Evolutionary conservation across 495 filamentous ascomycete species (phyloP), one percentile per base, ranked within the genome.

Genomic region (Xylaria palmicola): DNA sequence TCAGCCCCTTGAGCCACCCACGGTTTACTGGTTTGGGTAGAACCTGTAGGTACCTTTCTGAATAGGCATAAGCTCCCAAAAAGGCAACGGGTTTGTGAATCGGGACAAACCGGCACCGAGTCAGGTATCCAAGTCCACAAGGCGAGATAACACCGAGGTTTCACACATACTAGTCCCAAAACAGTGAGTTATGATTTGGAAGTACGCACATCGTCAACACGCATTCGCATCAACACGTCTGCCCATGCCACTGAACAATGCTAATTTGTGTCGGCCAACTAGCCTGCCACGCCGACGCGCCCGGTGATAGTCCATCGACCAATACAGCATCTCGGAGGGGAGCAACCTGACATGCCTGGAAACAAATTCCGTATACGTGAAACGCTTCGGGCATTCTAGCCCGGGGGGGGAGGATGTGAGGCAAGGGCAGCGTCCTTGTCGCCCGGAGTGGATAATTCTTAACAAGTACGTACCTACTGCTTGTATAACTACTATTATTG

Each of bases 381-480:
- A 54, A 13, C 30, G 15, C 32, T 58, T 58, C 55, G 55, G 55
- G 30, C 55, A 41, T 47, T 58, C 44, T 34, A n/a, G 43, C 15
- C 55, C 32, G 27, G 54, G 22, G 32, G 27, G 8, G 13, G 19
- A 32, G 13, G 17, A 56, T 29, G 49, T 9, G 19, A 37, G 49
- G 49, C 49, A 29, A 30, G 47, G 47, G 27, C 27, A 19, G 24
- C 17, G 36, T 27, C 29, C 22, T 20, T 47, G 27, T 56, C 12
- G 13, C 52, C 6, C 37, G 24, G n/a, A 44, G 52, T 43, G 52
- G 52, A 26, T 56, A 43, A 30, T 40, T 40, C 13, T 9, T 29
- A 9, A 9, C 13, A 26, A 22, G 43, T n/a, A n/a, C n/a, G n/a
- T n/a, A n/a, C n/a, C n/a, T n/a, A n/a, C n/a, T n/a, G n/a, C n/a